These are phyloP conservation scores for Cyberlindnera misumaiensis DNA, from an alignment of 805 yeast genomes.

Conservation along the genomic window DNA sequence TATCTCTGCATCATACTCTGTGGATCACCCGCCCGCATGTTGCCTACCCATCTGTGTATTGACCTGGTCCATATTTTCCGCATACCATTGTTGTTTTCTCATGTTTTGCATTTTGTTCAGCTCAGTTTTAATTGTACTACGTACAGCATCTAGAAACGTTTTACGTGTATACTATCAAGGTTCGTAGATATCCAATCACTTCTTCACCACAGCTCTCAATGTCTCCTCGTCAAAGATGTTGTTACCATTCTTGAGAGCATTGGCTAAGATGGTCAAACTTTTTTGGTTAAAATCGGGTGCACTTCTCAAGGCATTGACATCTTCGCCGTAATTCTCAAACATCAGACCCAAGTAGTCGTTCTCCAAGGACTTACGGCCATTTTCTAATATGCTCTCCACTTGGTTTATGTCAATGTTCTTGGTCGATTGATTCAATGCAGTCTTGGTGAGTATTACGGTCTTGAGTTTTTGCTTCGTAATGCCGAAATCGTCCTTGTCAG, in stretches of 20 bases:
- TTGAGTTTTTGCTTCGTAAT: constrained; percentile 14
- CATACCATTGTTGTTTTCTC: neutral
- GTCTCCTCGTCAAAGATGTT: constrained; percentile 20
- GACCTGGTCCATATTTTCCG: neutral
- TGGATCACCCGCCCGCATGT: neutral
- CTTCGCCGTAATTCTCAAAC: constrained; percentile 51
- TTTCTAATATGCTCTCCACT: constrained; percentile 24
- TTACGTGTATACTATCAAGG: neutral
- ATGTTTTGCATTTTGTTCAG: neutral
- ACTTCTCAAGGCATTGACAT: constrained; percentile 31
- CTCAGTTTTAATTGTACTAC: neutral
- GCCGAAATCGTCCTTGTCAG: constrained; percentile 7
- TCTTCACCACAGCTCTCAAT: constrained; percentile 14
- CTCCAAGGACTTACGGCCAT: constrained; percentile 34
- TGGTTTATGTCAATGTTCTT: constrained; percentile 26
- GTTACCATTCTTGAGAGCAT: constrained; percentile 17
- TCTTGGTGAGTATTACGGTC: constrained; percentile 25
- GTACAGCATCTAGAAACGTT: neutral
- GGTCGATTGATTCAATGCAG: constrained; percentile 26
- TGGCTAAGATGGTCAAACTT: constrained; percentile 33
- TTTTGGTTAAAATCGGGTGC: constrained; percentile 58
- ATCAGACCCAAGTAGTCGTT: constrained; percentile 46
- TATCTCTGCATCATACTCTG: neutral
- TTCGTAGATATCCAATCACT: neutral
- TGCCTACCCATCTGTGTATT: too few species aligned